Conservation (phyloP, 2,329 filamentous ascomycete genomes). For the Sporothrix phasma region DNA sequence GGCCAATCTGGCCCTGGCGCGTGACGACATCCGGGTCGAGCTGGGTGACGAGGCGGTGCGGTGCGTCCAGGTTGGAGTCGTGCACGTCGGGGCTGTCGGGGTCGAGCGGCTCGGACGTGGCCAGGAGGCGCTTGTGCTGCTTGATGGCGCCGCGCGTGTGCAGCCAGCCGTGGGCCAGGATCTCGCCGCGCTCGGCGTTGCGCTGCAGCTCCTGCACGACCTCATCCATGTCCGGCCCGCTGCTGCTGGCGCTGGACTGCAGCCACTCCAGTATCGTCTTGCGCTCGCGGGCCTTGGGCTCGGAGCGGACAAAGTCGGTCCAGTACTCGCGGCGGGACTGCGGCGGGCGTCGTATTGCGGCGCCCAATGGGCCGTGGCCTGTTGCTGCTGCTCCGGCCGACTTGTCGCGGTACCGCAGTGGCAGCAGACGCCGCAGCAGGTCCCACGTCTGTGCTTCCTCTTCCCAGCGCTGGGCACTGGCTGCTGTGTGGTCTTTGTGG, state of each 20-base stretch:
- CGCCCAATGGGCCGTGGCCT: constrained; percentile 15
- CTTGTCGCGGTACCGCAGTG: constrained; percentile 50
- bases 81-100: constrained; percentile 48
- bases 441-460: constrained; percentile 88
- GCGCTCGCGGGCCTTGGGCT: constrained; percentile 67
- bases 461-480: constrained; percentile 54
- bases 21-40: constrained; percentile 85
- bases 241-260: constrained; percentile 62
- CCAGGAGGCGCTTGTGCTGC: constrained; percentile 69
- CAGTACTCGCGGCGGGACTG: constrained; percentile 37
- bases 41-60: constrained; percentile 66
- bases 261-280: constrained; percentile 78
- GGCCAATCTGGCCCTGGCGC: constrained; percentile 51
- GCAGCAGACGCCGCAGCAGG: constrained; percentile 64
- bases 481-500: constrained; percentile 17
- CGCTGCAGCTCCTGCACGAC: constrained; percentile 67
- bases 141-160: constrained; percentile 88
- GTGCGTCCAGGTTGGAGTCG: constrained; percentile 45
- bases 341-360: constrained; percentile 14
- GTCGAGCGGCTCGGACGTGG: constrained; percentile 55
- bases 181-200: constrained; percentile 66
- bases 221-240: constrained; percentile 61
- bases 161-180: constrained; percentile 82
- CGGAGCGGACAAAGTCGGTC: constrained; percentile 63
- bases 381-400: constrained; percentile 20